Percentiles rank a stretch among this genome's conserved stretches.
phyloP scores from a whole-genome alignment of 2,329 filamentous ascomycete species.

The Beauveria varroae region DNA sequence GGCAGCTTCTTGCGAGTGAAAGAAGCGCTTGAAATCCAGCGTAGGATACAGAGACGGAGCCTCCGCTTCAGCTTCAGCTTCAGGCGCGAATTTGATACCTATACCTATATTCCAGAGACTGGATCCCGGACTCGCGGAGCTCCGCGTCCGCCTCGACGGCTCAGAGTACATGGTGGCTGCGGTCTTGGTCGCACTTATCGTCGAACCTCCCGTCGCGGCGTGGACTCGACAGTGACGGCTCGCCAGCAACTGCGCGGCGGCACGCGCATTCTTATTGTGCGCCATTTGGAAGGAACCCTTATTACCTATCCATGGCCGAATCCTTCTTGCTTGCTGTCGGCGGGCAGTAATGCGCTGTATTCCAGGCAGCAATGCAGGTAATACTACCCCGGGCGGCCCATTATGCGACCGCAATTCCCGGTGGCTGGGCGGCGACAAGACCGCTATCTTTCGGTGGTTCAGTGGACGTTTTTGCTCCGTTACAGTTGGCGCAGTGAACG shows the following conservation, averaged over 20 bases:
- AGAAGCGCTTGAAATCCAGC: constrained; percentile 6
- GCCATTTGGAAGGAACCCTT: not conserved
- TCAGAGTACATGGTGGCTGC: not conserved
- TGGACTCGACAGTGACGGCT: not conserved
- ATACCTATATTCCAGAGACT: constrained; percentile 23
- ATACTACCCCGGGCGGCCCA: not conserved
- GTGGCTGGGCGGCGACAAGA: not conserved
- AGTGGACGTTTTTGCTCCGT: not conserved
- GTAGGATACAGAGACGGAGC: constrained; percentile 19
- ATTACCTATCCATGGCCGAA: not conserved
- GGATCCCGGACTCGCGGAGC: not conserved
- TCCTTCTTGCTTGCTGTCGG: not conserved
- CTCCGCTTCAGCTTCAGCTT: constrained; percentile 17
- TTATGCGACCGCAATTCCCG: constrained; percentile 6
- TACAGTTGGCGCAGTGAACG: not conserved
- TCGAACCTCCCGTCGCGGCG: not conserved
- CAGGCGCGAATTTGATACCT: constrained; percentile 25
- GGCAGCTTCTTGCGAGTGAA: constrained; percentile 3
- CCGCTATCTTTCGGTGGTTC: not conserved
- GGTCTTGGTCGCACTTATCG: not conserved
- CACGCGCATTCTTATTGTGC: constrained; percentile 5
- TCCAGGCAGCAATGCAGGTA: constrained; percentile 9
- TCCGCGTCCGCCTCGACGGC: not conserved
- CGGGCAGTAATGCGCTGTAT: not conserved
- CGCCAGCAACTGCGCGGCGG: not conserved